Percentiles rank a stretch among this genome's conserved stretches.
These are phyloP conservation scores for Protea cynaroides DNA, from an alignment of 164 flowering plant species.

Conservation along the genomic window DNA sequence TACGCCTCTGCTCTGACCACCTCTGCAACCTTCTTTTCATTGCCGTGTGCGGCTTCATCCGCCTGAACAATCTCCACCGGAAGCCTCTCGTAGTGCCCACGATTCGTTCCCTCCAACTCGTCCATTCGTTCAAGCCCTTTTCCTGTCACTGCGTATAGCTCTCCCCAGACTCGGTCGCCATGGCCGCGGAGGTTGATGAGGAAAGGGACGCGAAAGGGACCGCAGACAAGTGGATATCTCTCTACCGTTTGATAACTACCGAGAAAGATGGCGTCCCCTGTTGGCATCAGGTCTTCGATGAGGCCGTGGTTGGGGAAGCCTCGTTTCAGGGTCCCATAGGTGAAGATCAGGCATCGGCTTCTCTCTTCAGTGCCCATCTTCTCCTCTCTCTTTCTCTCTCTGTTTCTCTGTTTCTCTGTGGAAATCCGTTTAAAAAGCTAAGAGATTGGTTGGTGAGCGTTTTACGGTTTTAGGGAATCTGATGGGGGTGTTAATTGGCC, in stretches of 20 bases:
- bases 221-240: constrained; percentile 73
- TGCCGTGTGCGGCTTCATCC: too few relatives aligned
- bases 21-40: background rate
- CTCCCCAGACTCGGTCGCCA: constrained; percentile 57
- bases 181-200: constrained; percentile 65
- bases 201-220: constrained; percentile 83
- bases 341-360: constrained; percentile 40
- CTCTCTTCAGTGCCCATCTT: background rate
- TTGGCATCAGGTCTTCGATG: constrained; percentile 41
- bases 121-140: constrained; percentile 49
- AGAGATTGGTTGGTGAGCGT: too few relatives aligned
- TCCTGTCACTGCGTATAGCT: constrained; percentile 68
- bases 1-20: constrained; percentile 51
- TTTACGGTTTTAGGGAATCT: too few relatives aligned
- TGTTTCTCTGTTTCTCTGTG: too few relatives aligned
- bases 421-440: too few relatives aligned
- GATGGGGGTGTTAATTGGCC: too few relatives aligned
- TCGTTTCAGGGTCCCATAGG: constrained; percentile 82
- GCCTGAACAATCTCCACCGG: constrained; percentile 27
- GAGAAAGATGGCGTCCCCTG: constrained; percentile 55
- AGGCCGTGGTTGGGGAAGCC: constrained; percentile 78
- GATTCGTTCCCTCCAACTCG: constrained; percentile 58
- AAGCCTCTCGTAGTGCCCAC: constrained; percentile 67
- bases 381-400: too few relatives aligned
- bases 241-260: constrained; percentile 40